These are phyloP conservation scores for Scenedesmus sp. DNA, from an alignment of 163 green algal genomes.

Conservation along the genomic window DNA sequence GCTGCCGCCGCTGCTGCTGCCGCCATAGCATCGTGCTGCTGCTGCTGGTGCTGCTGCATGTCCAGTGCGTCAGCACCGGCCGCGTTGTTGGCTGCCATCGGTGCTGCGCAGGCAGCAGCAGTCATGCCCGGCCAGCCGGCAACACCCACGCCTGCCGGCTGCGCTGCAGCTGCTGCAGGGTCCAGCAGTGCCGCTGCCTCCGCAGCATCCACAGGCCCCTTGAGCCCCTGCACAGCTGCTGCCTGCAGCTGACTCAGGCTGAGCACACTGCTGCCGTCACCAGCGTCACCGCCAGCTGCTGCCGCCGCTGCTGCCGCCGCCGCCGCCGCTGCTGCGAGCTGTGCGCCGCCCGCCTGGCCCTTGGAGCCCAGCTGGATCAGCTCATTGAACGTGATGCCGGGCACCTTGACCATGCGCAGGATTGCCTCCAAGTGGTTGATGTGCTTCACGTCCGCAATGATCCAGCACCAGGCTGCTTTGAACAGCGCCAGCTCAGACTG, in stretches of 20 bases:
- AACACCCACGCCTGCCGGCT: slow-evolving; percentile 13
- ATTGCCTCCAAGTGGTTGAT: slow-evolving; percentile 43
- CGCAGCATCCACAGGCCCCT: not conserved
- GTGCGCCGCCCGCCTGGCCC: not conserved
- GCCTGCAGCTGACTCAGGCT: slow-evolving; percentile 52
- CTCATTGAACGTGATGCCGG: slow-evolving; percentile 40
- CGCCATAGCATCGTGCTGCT: slow-evolving; percentile 4
- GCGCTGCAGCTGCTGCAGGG: not conserved
- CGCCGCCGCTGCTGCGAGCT: slow-evolving; percentile 27
- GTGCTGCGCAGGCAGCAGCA: not conserved
- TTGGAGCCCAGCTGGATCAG: slow-evolving; percentile 24
- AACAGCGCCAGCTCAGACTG: slow-evolving; percentile 41
- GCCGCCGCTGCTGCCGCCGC: slow-evolving; percentile 22
- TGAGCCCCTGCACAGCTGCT: slow-evolving; percentile 35
- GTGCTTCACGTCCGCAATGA: slow-evolving; percentile 45
- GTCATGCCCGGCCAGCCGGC: slow-evolving; percentile 15
- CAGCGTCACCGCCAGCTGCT: not conserved
- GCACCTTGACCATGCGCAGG: slow-evolving; percentile 43
- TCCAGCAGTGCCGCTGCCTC: not conserved
- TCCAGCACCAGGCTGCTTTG: slow-evolving; percentile 50
- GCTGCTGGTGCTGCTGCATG: slow-evolving; percentile 20
- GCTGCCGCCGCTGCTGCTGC: not conserved
- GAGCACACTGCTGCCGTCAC: not conserved
- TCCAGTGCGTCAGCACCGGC: not conserved
- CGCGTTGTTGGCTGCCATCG: not conserved